phyloP scores from a whole-genome alignment of 1,284 basidiomycete genomes.

The Flammula alnicola region DNA sequence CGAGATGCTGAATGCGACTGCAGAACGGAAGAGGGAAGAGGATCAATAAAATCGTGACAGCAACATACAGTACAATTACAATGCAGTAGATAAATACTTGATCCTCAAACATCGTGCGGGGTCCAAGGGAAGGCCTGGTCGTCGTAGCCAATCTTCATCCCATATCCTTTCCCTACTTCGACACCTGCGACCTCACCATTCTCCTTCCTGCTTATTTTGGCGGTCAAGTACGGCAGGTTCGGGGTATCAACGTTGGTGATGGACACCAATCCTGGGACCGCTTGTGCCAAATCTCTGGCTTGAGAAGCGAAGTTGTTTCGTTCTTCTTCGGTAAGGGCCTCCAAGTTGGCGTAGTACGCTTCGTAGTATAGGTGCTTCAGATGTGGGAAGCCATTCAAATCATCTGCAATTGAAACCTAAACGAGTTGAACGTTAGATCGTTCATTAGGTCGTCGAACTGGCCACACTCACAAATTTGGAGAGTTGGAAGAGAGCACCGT shows the following conservation, averaged over 20 bases:
- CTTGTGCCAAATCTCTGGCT: not conserved
- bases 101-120: too few species aligned
- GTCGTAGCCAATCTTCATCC: too few species aligned
- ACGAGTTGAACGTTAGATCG: too few species aligned
- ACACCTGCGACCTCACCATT: too few species aligned
- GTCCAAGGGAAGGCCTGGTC: too few species aligned
- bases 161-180: too few species aligned
- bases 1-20: too few species aligned
- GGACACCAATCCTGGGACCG: not conserved
- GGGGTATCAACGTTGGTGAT: not conserved
- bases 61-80: too few species aligned
- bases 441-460: not conserved
- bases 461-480: not conserved
- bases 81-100: too few species aligned
- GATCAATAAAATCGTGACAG: too few species aligned
- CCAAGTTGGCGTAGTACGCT: not conserved
- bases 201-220: conserved; percentile 3
- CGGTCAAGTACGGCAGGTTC: conserved; percentile 1
- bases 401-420: too few species aligned
- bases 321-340: not conserved
- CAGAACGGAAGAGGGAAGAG: too few species aligned
- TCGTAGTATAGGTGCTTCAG: conserved; percentile 6
- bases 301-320: not conserved
- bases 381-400: not conserved
- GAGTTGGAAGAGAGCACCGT: not conserved